A percentile compares a stretch with the other conserved stretches of the same genome.
phyloP scores from a whole-genome alignment of 805 yeast species.

The Candida vartiovaarae region DNA sequence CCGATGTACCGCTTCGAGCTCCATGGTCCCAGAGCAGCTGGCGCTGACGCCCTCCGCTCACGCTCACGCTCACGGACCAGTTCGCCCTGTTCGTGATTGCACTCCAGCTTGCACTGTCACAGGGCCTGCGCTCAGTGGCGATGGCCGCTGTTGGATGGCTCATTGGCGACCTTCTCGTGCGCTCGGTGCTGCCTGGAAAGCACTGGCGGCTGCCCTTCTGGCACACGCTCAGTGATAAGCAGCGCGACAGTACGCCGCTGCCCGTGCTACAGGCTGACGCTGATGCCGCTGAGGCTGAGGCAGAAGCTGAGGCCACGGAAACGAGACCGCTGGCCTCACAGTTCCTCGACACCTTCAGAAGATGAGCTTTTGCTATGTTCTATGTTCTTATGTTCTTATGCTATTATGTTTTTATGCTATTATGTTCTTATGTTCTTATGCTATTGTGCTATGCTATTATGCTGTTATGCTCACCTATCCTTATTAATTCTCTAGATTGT shows the following conservation, averaged over 20 bases:
- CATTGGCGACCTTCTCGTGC: constrained; percentile 27
- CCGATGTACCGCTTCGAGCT: constrained; percentile 31
- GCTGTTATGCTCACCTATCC: too few relatives aligned
- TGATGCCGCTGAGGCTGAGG: constrained; percentile 13
- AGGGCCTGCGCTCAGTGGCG: constrained; percentile 23
- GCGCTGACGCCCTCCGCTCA: constrained; percentile 2
- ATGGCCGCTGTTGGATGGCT: constrained; percentile 29
- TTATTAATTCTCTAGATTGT: too few relatives aligned
- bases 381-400: too few relatives aligned
- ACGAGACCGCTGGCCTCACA: constrained; percentile 41
- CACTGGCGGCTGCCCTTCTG: constrained; percentile 31
- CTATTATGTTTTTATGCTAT: too few relatives aligned
- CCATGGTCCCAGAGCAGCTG: constrained; percentile 5
- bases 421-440: too few relatives aligned
- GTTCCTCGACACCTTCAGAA: constrained; percentile 40
- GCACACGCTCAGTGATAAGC: constrained; percentile 3
- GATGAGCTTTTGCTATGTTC: constrained; percentile 13
- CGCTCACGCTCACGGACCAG: constrained; percentile 26
- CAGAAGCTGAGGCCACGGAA: constrained; percentile 19
- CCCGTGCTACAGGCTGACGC: constrained; percentile 4
- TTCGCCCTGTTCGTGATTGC: constrained; percentile 26
- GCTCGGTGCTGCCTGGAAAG: constrained; percentile 32
- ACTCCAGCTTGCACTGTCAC: constrained; percentile 27
- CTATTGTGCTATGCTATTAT: too few relatives aligned
- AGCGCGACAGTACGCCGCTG: constrained; percentile 7